Evolutionary conservation across 2,329 filamentous ascomycete genomes (phyloP).

Genomic region (Penicillium sp.): DNA sequence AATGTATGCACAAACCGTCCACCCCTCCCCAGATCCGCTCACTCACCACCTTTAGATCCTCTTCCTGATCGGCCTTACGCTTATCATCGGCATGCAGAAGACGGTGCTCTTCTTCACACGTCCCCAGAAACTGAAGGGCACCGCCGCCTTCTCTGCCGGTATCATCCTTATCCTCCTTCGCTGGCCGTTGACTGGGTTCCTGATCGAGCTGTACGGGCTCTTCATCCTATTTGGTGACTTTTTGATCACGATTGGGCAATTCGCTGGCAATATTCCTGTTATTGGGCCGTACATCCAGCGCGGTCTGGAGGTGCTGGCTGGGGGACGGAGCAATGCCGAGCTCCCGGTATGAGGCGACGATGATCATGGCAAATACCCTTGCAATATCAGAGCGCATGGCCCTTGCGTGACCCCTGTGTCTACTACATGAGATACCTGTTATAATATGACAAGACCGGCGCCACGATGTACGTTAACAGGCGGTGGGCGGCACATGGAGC

Average conservation of each 20-base stretch:
- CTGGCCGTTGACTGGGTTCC: slow-evolving; percentile 89
- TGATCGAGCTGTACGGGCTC: slow-evolving; percentile 89
- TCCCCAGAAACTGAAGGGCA: slow-evolving; percentile 87
- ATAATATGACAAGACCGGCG: too few species aligned
- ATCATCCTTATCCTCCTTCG: slow-evolving; percentile 80
- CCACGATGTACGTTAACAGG: slow-evolving; percentile 1
- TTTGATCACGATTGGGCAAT: slow-evolving; percentile 83
- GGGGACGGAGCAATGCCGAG: slow-evolving; percentile 70
- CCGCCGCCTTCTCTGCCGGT: slow-evolving; percentile 78
- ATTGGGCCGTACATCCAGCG: slow-evolving; percentile 81
- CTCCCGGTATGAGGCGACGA: slow-evolving; percentile 44
- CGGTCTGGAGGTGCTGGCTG: slow-evolving; percentile 66
- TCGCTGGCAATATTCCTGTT: slow-evolving; percentile 79
- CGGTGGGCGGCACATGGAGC: background rate
- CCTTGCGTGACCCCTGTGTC: too few species aligned
- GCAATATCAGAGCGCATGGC: too few species aligned
- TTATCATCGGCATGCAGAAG: slow-evolving; percentile 90
- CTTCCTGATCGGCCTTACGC: slow-evolving; percentile 92
- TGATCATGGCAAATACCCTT: too few species aligned
- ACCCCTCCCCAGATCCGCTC: slow-evolving; percentile 3
- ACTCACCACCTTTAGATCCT: slow-evolving; percentile 65
- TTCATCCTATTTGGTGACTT: slow-evolving; percentile 94
- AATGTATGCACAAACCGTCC: slow-evolving; percentile 59
- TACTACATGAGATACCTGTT: too few species aligned
- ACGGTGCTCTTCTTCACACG: slow-evolving; percentile 93